A percentile compares a stretch with the other conserved stretches of the same genome.
Evolutionary conservation across 208 protist species (phyloP).

Genomic region (Trypanosoma mega): DNA sequence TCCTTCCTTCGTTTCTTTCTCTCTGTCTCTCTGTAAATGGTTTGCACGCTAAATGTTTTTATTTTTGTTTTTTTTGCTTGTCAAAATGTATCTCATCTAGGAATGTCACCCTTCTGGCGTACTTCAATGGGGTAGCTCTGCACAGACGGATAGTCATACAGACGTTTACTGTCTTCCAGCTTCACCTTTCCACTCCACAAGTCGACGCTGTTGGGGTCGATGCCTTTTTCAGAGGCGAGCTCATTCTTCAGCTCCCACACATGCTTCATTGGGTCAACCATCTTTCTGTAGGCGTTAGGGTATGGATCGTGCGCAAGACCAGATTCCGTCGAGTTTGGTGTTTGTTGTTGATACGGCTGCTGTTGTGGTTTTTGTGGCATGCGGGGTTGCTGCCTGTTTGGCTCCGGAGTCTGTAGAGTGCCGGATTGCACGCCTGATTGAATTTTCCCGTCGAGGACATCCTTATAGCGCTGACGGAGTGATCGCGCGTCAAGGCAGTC

Average conservation of each 20-base stretch:
- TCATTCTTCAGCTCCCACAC: constrained; percentile 88
- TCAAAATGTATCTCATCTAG: constrained; percentile 33
- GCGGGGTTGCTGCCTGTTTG: constrained; percentile 25
- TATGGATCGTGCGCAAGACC: constrained; percentile 84
- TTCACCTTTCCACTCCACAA: constrained; percentile 87
- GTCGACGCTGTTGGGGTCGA: constrained; percentile 73
- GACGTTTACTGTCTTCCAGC: constrained; percentile 84
- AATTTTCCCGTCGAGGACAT: constrained; percentile 71
- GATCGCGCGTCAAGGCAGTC: constrained; percentile 85
- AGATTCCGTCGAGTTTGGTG: constrained; percentile 47
- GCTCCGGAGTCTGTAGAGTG: constrained; percentile 38
- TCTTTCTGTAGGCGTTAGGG: constrained; percentile 87
- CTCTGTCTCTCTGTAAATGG: background rate
- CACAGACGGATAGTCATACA: constrained; percentile 89
- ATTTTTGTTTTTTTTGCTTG: background rate
- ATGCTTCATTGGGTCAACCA: constrained; percentile 91
- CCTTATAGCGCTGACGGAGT: constrained; percentile 82
- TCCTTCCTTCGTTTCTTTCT: no score
- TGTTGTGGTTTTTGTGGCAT: constrained; percentile 34
- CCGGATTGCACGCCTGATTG: constrained; percentile 32
- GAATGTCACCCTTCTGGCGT: constrained; percentile 88
- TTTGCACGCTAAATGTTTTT: background rate
- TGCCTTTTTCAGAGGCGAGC: constrained; percentile 78
- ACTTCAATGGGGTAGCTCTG: constrained; percentile 92
- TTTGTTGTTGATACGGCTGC: constrained; percentile 39